A percentile compares a stretch with the other conserved stretches of the same genome.
phyloP scores from a whole-genome alignment of 805 yeast species.

The Kazachstania bromeliacearum region DNA sequence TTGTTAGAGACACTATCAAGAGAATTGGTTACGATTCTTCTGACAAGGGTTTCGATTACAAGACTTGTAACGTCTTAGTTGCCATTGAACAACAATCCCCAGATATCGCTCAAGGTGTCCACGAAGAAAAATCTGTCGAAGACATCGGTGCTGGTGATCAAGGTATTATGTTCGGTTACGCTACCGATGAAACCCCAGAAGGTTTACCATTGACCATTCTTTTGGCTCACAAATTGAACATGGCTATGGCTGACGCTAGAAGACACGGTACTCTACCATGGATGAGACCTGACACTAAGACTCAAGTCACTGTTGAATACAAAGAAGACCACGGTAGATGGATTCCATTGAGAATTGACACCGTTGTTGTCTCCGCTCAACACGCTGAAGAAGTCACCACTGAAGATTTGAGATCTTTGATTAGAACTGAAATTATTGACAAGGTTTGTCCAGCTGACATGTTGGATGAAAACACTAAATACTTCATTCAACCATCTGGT shows the following conservation, averaged over 20 bases:
- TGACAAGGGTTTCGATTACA: constrained; percentile 96
- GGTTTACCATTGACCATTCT: constrained; percentile 89
- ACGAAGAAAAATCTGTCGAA: constrained; percentile 90
- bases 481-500: constrained; percentile 99
- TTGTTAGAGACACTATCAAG: constrained; percentile 96
- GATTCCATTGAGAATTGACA: constrained; percentile 92
- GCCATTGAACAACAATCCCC: constrained; percentile 99
- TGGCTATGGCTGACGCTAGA: constrained; percentile 94
- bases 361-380: constrained; percentile 94
- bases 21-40: constrained; percentile 96
- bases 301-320: constrained; percentile 98
- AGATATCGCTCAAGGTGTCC: constrained; percentile 98
- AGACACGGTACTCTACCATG: constrained; percentile 89
- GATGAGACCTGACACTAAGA: constrained; percentile 99
- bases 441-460: constrained; percentile 85
- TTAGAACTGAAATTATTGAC: constrained; percentile 72
- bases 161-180: constrained; percentile 99
- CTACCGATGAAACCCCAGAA: constrained; percentile 98
- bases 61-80: constrained; percentile 96
- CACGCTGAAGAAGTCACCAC: constrained; percentile 95
- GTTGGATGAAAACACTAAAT: constrained; percentile 89
- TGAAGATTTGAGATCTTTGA: constrained; percentile 76
- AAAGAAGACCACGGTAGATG: constrained; percentile 91
- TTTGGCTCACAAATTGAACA: constrained; percentile 91
- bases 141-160: constrained; percentile 99